These are phyloP conservation scores for Ceratobasidium sp. DNA, from an alignment of 1,284 basidiomycete genomes.

Conservation along the genomic window DNA sequence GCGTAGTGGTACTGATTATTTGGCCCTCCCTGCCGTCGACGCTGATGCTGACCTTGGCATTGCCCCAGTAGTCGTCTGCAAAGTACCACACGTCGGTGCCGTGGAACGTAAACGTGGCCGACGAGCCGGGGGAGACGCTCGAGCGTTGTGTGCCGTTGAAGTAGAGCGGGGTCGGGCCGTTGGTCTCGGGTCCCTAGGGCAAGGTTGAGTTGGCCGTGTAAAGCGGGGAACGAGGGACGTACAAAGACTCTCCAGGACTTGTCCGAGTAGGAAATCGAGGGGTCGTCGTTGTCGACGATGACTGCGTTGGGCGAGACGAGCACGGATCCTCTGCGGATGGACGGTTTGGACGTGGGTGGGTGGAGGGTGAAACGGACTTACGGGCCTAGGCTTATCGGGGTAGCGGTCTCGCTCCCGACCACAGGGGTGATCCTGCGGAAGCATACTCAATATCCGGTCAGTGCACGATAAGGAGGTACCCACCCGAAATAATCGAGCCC, in stretches of 20 bases:
- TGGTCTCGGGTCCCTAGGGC: background rate
- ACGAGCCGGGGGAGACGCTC: background rate
- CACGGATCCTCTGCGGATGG: background rate
- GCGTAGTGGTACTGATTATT: background rate
- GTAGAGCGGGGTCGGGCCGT: constrained; percentile 10
- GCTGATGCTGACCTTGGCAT: constrained; percentile 1
- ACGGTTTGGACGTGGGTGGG: background rate
- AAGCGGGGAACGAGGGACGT: background rate
- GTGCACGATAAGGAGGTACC: background rate
- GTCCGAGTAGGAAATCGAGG: background rate
- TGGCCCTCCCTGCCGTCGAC: constrained; percentile 19
- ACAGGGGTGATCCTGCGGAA: constrained; percentile 3
- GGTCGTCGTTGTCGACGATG: constrained; percentile 8
- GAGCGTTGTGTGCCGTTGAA: background rate
- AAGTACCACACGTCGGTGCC: constrained; percentile 38
- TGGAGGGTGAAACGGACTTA: background rate
- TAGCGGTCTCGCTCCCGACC: background rate
- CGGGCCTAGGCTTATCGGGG: background rate
- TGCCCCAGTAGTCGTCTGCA: background rate
- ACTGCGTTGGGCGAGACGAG: background rate
- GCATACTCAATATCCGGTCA: background rate
- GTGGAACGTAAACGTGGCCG: constrained; percentile 10
- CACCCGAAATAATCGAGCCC: constrained; percentile 8
- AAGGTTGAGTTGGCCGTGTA: background rate
- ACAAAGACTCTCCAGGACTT: constrained; percentile 3